Percentiles rank a stretch among this genome's conserved stretches.
Conservation (phyloP, 257 asterid genomes). For the Fraxinus pennsylvanica region DNA sequence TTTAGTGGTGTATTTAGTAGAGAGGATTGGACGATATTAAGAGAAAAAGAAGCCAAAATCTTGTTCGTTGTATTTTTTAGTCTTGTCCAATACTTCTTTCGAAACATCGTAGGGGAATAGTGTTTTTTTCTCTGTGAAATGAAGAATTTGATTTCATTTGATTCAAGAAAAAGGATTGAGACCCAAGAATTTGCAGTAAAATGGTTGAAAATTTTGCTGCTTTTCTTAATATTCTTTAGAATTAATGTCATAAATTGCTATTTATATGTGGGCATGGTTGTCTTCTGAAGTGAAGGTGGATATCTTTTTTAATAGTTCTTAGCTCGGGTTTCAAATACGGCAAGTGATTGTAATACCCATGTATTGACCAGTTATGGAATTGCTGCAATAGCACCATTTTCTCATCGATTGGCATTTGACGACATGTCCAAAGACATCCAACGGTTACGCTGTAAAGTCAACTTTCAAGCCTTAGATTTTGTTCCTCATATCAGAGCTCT, state of each 20-base stretch:
- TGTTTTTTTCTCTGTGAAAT: too few relatives aligned
- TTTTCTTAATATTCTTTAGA: too few relatives aligned
- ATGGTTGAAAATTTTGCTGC: not conserved
- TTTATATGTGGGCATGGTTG: not conserved
- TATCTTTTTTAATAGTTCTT: slow-evolving; percentile 8
- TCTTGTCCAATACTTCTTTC: not conserved
- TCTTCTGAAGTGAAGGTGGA: not conserved
- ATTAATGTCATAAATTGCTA: not conserved
- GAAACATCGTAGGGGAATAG: not conserved
- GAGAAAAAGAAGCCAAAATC: not conserved
- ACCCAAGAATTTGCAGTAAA: not conserved
- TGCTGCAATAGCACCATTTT: slow-evolving; percentile 94
- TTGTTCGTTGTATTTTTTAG: not conserved
- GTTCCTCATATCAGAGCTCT: slow-evolving; percentile 87
- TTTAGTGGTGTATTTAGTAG: not conserved
- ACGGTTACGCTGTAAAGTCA: slow-evolving; percentile 92
- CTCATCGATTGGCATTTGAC: slow-evolving; percentile 91
- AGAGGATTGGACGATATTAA: not conserved
- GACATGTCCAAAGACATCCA: slow-evolving; percentile 91
- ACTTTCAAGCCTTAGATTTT: slow-evolving; percentile 81
- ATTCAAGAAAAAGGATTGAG: not conserved
- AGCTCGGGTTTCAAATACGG: not conserved
- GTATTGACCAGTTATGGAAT: slow-evolving; percentile 72
- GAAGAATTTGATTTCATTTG: not conserved
- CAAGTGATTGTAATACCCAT: slow-evolving; percentile 6